A percentile compares a stretch with the other conserved stretches of the same genome.
Evolutionary conservation across 495 filamentous ascomycete species (phyloP).

Genomic region (Penicillium alfredii): DNA sequence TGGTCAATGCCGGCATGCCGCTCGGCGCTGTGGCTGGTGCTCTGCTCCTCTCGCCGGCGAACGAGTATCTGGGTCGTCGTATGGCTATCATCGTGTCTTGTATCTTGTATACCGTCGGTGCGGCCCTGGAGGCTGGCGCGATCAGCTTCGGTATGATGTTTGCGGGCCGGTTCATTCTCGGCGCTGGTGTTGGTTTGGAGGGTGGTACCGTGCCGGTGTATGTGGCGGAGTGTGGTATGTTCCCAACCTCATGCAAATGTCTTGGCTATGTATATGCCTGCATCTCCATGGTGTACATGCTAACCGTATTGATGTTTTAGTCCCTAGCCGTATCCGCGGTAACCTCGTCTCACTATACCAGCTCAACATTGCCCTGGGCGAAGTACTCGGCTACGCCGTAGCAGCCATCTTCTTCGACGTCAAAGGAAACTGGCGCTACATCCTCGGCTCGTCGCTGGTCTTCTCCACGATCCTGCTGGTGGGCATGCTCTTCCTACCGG

Average conservation of each 20-base stretch:
- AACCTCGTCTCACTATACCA: conserved; percentile 59
- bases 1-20: conserved; percentile 55
- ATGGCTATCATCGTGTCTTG: conserved; percentile 55
- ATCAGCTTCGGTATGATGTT: conserved; percentile 57
- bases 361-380: conserved; percentile 57
- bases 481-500: conserved; percentile 56
- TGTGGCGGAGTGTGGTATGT: conserved; percentile 43
- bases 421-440: conserved; percentile 56
- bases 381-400: conserved; percentile 57
- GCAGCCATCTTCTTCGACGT: conserved; percentile 57
- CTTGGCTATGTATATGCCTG: too few species aligned
- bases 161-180: conserved; percentile 53
- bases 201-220: conserved; percentile 57
- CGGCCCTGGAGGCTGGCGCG: conserved; percentile 52
- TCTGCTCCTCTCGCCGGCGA: conserved; percentile 49
- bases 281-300: too few species aligned
- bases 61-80: conserved; percentile 53
- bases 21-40: conserved; percentile 57
- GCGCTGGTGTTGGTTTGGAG: conserved; percentile 54
- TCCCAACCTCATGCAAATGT: conserved; percentile 16
- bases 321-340: conserved; percentile 49
- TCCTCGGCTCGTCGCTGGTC: conserved; percentile 57
- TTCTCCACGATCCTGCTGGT: conserved; percentile 56
- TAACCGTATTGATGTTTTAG: conserved; percentile 20
- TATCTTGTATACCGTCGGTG: conserved; percentile 54